Conservation (phyloP, 202 grass and related monocot genomes). For the Cymbopogon flexuosus region DNA sequence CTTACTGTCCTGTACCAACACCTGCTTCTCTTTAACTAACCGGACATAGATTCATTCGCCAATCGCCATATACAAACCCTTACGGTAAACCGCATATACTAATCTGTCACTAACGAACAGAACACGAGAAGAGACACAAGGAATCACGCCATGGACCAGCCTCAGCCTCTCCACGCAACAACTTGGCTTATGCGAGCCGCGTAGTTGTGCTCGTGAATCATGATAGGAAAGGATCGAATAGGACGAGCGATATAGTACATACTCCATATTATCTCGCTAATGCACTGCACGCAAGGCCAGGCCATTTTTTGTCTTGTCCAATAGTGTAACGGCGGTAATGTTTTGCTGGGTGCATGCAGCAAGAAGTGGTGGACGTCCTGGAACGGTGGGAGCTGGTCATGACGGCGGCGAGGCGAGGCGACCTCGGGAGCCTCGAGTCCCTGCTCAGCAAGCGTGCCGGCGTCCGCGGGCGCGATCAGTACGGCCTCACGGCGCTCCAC, state of each 20-base stretch:
- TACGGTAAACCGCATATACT: neutral
- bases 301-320: neutral
- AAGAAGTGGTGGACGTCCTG: conserved; percentile 70
- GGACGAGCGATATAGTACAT: neutral
- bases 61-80: neutral
- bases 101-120: conserved; percentile 12
- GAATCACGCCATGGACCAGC: conserved; percentile 22
- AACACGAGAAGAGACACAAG: neutral
- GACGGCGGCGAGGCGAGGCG: conserved; percentile 69
- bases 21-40: neutral
- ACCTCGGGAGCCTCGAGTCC: conserved; percentile 53
- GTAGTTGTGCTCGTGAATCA: conserved; percentile 33
- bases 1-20: neutral
- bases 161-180: neutral
- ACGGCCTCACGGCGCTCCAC: conserved; percentile 79
- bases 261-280: neutral
- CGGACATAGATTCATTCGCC: neutral
- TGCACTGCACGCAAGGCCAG: neutral
- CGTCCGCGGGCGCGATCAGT: conserved; percentile 65
- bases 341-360: conserved; percentile 39
- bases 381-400: conserved; percentile 76
- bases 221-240: neutral
- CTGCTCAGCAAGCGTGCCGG: conserved; percentile 58
- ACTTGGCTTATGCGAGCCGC: conserved; percentile 23
- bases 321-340: neutral